Percentiles rank a stretch among this genome's conserved stretches.
Evolutionary conservation across 306 rosid species (phyloP).

Genomic region (Quercus suber): DNA sequence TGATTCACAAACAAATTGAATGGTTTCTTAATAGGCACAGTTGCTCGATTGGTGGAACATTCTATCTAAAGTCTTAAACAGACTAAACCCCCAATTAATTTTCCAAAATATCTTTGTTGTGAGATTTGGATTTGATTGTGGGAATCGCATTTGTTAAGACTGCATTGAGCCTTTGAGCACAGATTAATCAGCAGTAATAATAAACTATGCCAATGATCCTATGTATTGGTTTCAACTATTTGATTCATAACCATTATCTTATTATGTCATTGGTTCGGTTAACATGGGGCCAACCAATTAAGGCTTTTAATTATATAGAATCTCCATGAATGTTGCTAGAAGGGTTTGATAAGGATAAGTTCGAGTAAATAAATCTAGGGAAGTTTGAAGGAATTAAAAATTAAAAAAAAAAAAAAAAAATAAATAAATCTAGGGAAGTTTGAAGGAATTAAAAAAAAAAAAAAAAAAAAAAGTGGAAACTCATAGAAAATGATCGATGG

Average conservation of each 20-base stretch:
- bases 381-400: neutral
- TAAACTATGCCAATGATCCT: neutral
- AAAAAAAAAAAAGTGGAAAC: neutral
- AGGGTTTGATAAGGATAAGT: neutral
- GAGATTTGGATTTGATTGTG: neutral
- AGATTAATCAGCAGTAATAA: neutral
- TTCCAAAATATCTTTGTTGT: too few relatives aligned
- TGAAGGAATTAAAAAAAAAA: neutral
- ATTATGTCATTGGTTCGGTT: neutral
- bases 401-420: too few relatives aligned
- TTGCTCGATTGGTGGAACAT: too few relatives aligned
- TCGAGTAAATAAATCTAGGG: neutral
- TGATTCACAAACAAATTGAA: too few relatives aligned
- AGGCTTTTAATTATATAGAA: neutral
- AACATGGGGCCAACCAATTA: neutral
- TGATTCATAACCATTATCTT: neutral
- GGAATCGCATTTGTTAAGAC: neutral
- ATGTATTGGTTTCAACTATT: neutral
- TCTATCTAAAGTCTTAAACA: too few relatives aligned
- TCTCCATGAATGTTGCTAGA: neutral
- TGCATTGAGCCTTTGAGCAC: neutral
- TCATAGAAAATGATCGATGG: neutral
- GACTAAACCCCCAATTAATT: too few relatives aligned
- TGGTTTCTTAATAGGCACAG: too few relatives aligned
- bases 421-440: neutral